Evolutionary conservation across 306 rosid species (phyloP), one percentile per base, ranked within the genome.

Genomic region (Albizia julibrissin): DNA sequence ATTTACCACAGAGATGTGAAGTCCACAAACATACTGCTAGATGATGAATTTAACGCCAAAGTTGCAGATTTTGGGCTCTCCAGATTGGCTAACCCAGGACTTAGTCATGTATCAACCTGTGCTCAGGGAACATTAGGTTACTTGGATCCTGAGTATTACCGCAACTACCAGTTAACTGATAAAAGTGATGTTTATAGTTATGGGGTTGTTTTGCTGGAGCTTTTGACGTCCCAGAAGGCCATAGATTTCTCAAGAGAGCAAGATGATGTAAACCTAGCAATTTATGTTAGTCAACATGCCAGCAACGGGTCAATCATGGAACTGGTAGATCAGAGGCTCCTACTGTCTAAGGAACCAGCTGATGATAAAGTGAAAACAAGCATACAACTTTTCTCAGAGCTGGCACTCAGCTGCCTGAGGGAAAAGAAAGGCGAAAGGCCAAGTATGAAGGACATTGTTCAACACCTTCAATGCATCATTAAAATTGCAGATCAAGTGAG

Each of bases 91-190:
- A 79, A 76, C 77, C 97, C 94, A 3, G 99, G 98, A 31, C 79
- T 93, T 42, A 95, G 99, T 72, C 99, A 95, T 34, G 94, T 93
- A 19, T 92, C 99, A 65, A 95, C 99, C 31, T 95, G 98, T 86
- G 99, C 99, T 87, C 99, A 93, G 50, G 99, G 99, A 75, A 95
- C 99, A 3, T 72, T 96, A 4, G 99, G 99, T 24, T 96, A 93
- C 88, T 85, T 93, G 73, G 99, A 96, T 83, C 98, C 99, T 4
- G 98, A 96, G 72, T 96, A 96, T 88, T 96, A 96, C 40, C 84
- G 92, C 2, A 96, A 89, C 86, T 96, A 90, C 75, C 97, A 92
- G 44, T 80, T 96, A 77, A 92, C 94, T 9, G 99, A 96, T 85
- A 96, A 96, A 84, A 96, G 99, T 69, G 99, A 96, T 87, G 98